phyloP scores from a whole-genome alignment of 768 basidiomycete species.

The Panus rudis region DNA sequence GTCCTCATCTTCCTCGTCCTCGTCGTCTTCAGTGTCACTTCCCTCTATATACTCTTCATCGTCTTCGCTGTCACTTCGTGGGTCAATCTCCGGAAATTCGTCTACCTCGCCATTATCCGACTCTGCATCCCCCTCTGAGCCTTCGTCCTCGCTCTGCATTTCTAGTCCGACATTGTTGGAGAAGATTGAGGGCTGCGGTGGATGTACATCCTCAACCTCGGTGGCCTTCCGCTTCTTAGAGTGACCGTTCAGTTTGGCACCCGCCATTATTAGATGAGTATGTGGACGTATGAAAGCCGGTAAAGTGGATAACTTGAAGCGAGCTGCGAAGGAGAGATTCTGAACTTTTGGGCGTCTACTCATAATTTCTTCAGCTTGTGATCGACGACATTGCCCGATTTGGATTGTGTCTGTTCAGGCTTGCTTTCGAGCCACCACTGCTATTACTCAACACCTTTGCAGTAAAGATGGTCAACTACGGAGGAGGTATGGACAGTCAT shows the following conservation, averaged over 20 bases:
- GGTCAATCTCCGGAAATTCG: slow-evolving; percentile 47
- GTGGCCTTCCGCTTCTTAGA: slow-evolving; percentile 55
- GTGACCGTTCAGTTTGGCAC: slow-evolving; percentile 25
- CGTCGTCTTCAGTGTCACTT: slow-evolving; percentile 24
- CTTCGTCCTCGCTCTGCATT: slow-evolving; percentile 72
- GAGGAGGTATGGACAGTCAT: slow-evolving; percentile 62
- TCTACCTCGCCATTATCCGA: slow-evolving; percentile 65
- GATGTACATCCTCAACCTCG: slow-evolving; percentile 31
- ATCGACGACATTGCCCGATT: no score
- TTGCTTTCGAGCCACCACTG: no score
- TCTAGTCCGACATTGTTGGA: slow-evolving; percentile 46
- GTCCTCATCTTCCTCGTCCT: slow-evolving; percentile 29
- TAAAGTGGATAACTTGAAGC: no score
- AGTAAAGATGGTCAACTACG: slow-evolving; percentile 69
- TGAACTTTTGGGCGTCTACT: no score
- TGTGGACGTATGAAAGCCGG: no score
- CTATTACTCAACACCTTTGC: not conserved
- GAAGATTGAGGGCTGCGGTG: slow-evolving; percentile 24
- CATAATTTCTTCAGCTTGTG: no score
- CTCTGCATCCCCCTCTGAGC: slow-evolving; percentile 29
- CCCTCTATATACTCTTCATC: slow-evolving; percentile 26
- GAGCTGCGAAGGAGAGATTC: no score
- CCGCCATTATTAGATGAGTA: no score
- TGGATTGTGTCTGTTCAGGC: no score
- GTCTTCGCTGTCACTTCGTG: slow-evolving; percentile 22